phyloP scores from a whole-genome alignment of 192 early-diverging fungal genomes.

The Coemansia sp. region DNA sequence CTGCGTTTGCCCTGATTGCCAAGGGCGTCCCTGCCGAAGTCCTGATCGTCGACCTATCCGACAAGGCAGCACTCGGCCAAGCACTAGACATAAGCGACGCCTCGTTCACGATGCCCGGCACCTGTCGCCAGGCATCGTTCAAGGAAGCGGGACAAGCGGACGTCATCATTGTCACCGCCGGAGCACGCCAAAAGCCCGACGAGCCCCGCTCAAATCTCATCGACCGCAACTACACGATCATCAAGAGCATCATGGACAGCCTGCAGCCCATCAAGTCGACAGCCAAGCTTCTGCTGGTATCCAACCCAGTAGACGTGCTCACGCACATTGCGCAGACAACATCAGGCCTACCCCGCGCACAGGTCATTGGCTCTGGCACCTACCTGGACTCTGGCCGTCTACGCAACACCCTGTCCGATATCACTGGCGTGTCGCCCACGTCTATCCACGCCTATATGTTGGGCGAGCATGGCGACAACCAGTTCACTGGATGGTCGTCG shows the following conservation, averaged over 20 bases:
- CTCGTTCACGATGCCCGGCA: constrained; percentile 68
- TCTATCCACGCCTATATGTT: constrained; percentile 82
- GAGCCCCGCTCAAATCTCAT: constrained; percentile 77
- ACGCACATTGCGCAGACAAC: constrained; percentile 84
- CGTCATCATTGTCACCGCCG: constrained; percentile 83
- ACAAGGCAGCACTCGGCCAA: constrained; percentile 72
- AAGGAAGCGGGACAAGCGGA: constrained; percentile 81
- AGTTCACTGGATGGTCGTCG: constrained; percentile 81
- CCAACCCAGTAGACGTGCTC: constrained; percentile 85
- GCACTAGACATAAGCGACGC: constrained; percentile 84
- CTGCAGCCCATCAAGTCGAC: constrained; percentile 76
- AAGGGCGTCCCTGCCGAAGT: constrained; percentile 72
- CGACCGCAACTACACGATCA: constrained; percentile 79
- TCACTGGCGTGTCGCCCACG: constrained; percentile 64
- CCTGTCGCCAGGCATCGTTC: constrained; percentile 61
- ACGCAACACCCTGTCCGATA: constrained; percentile 60
- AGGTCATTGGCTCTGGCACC: constrained; percentile 88
- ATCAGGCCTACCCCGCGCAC: constrained; percentile 72
- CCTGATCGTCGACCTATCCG: constrained; percentile 71
- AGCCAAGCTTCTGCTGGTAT: constrained; percentile 75
- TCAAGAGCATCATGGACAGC: constrained; percentile 68
- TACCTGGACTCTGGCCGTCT: constrained; percentile 79
- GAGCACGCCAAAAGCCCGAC: constrained; percentile 77
- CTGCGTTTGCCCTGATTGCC: constrained; percentile 71
- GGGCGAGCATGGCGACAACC: constrained; percentile 88